Percentiles rank a stretch among this genome's conserved stretches.
Evolutionary conservation across 202 grass and related monocot genomes (phyloP).

Genomic region (Setaria viridis): DNA sequence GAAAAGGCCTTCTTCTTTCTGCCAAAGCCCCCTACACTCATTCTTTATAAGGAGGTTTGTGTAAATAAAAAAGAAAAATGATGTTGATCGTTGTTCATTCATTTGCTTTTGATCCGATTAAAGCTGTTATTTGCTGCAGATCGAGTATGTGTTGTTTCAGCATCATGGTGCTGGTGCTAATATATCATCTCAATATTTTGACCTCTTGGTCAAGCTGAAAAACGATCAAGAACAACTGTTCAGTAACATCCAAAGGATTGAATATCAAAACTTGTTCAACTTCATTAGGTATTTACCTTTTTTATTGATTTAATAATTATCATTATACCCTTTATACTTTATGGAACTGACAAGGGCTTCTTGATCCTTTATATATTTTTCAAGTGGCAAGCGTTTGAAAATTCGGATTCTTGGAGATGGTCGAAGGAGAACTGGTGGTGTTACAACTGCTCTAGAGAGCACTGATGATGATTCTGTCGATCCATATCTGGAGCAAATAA

Average conservation of each 20-base stretch:
- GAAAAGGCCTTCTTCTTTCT: constrained; percentile 98
- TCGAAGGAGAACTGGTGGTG: constrained; percentile 63
- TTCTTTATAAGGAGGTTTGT: constrained; percentile 83
- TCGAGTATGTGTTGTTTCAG: constrained; percentile 91
- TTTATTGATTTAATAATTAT: constrained; percentile 28
- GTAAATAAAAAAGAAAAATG: neutral
- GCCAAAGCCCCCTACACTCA: constrained; percentile 91
- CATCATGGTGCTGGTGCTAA: constrained; percentile 79
- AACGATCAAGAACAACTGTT: constrained; percentile 96
- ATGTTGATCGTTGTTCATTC: neutral
- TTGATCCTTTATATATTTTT: constrained; percentile 2
- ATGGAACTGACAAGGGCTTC: constrained; percentile 16
- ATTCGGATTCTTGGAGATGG: constrained; percentile 84
- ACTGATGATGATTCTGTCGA: constrained; percentile 73
- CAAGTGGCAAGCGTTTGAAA: constrained; percentile 84
- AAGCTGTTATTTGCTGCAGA: constrained; percentile 50
- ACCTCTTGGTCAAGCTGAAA: constrained; percentile 85
- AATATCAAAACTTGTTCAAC: constrained; percentile 88
- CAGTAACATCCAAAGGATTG: constrained; percentile 95
- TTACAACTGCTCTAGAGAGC: constrained; percentile 65
- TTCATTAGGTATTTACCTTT: constrained; percentile 70
- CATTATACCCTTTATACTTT: neutral
- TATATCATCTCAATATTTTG: constrained; percentile 96
- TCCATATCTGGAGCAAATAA: constrained; percentile 77
- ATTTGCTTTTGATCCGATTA: neutral